Evolutionary conservation across 345 rosid species (phyloP).

Genomic region (Limnanthes douglasii): DNA sequence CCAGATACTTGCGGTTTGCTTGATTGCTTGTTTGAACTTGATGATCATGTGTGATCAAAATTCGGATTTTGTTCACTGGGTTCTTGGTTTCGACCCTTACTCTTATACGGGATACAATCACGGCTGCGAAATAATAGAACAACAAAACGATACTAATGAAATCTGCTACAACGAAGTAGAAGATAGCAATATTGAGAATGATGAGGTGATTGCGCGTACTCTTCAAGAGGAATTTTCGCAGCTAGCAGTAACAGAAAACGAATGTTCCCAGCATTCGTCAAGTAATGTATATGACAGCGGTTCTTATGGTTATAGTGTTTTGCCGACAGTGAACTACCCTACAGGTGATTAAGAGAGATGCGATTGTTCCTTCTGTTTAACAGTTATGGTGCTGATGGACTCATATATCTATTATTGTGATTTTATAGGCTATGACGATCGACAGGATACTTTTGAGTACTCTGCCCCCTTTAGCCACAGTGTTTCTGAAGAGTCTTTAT

Average conservation of each 20-base stretch:
- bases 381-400: not conserved
- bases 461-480: constrained; percentile 55
- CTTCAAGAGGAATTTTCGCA: constrained; percentile 84
- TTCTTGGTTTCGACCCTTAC: too few relatives aligned
- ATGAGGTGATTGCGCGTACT: constrained; percentile 72
- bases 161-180: too few relatives aligned
- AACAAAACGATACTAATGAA: too few relatives aligned
- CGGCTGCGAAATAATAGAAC: too few relatives aligned
- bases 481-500: constrained; percentile 37
- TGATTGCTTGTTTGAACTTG: too few relatives aligned
- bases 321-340: constrained; percentile 19
- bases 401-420: constrained; percentile 5
- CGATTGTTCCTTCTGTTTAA: not conserved
- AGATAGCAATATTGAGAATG: constrained; percentile 55
- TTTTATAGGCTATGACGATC: constrained; percentile 24
- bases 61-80: too few relatives aligned
- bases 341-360: constrained; percentile 28
- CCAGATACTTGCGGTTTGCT: too few relatives aligned
- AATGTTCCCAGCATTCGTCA: constrained; percentile 19
- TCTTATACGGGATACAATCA: too few relatives aligned
- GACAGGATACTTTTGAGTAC: constrained; percentile 28
- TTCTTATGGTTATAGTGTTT: constrained; percentile 29
- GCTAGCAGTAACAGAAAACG: constrained; percentile 42
- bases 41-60: too few relatives aligned
- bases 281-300: constrained; percentile 16